Percentiles rank a stretch among this genome's conserved stretches.
Evolutionary conservation across 441 rosid species (phyloP).

Genomic region (Brassica hybrid): DNA sequence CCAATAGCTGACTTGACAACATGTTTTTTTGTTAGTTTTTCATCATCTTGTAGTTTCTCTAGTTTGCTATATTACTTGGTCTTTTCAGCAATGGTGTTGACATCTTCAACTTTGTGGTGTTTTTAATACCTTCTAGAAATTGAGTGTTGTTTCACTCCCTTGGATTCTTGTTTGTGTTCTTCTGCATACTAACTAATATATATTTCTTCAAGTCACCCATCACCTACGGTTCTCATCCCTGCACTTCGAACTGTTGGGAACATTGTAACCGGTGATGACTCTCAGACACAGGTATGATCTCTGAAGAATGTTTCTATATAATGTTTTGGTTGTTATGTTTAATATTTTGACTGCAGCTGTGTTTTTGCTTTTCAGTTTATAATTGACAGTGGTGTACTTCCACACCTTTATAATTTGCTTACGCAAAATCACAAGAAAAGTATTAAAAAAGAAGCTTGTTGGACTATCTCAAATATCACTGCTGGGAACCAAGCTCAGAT

Average conservation of each 20-base stretch:
- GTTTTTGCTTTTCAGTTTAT: slow-evolving; percentile 55
- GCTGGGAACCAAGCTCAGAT: slow-evolving; percentile 66
- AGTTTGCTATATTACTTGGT: background rate
- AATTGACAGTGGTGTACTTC: slow-evolving; percentile 51
- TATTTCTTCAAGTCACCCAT: slow-evolving; percentile 51
- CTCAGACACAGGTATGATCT: slow-evolving; percentile 57
- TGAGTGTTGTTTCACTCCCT: background rate
- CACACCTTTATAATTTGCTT: slow-evolving; percentile 49
- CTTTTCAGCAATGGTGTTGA: background rate
- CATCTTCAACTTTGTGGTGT: slow-evolving; percentile 20
- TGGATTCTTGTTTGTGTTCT: background rate
- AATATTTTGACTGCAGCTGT: slow-evolving; percentile 11
- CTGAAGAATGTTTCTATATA: background rate
- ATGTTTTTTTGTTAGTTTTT: slow-evolving; percentile 1
- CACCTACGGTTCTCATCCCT: slow-evolving; percentile 59
- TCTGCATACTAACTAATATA: slow-evolving; percentile 27
- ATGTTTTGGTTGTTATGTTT: slow-evolving; percentile 18
- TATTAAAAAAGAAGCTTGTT: slow-evolving; percentile 71
- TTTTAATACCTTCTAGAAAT: background rate
- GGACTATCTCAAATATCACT: slow-evolving; percentile 73
- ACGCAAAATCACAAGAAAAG: slow-evolving; percentile 68
- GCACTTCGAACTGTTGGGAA: slow-evolving; percentile 62
- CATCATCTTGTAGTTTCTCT: slow-evolving; percentile 7
- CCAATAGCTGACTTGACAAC: slow-evolving; percentile 14
- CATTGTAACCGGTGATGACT: slow-evolving; percentile 61